Percentiles rank a stretch among this genome's conserved stretches.
These are phyloP conservation scores for Phycomyces nitens DNA, from an alignment of 192 early-diverging fungal species.

Conservation along the genomic window DNA sequence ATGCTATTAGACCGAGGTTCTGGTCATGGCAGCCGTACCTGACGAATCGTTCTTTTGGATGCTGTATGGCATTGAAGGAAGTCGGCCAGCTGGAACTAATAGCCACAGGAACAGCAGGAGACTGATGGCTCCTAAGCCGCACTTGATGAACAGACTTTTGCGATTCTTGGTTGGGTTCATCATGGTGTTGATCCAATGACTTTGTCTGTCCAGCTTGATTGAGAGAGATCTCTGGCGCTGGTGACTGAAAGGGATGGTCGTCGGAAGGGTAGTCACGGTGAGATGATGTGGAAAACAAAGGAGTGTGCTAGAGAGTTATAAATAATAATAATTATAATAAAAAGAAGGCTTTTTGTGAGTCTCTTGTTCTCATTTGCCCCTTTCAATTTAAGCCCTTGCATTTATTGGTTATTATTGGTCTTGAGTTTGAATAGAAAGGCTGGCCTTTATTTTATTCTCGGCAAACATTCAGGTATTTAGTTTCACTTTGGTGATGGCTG, in stretches of 20 bases:
- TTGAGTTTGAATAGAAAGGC: too few species aligned
- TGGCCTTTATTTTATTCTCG: too few species aligned
- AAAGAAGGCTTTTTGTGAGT: too few species aligned
- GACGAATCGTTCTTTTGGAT: neutral
- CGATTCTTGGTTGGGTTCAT: conserved; percentile 10
- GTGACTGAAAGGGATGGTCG: neutral
- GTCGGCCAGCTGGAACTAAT: neutral
- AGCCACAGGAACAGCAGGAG: conserved; percentile 3
- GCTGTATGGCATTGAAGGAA: neutral
- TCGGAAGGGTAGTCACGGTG: neutral
- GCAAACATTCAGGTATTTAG: too few species aligned
- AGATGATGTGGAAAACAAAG: too few species aligned
- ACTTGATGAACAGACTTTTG: conserved; percentile 3
- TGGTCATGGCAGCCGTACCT: too few species aligned
- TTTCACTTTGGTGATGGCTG: too few species aligned
- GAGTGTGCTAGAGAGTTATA: too few species aligned
- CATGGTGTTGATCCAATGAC: conserved; percentile 4
- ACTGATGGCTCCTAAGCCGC: neutral
- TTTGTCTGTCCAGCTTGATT: conserved; percentile 15
- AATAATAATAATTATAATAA: too few species aligned
- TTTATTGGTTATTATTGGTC: too few species aligned
- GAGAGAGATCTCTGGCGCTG: conserved; percentile 19
- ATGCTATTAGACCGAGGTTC: neutral
- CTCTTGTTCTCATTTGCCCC: too few species aligned
- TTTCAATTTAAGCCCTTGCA: too few species aligned